Conservation (phyloP, 129 eudicot species). For the Tagetes erecta region DNA sequence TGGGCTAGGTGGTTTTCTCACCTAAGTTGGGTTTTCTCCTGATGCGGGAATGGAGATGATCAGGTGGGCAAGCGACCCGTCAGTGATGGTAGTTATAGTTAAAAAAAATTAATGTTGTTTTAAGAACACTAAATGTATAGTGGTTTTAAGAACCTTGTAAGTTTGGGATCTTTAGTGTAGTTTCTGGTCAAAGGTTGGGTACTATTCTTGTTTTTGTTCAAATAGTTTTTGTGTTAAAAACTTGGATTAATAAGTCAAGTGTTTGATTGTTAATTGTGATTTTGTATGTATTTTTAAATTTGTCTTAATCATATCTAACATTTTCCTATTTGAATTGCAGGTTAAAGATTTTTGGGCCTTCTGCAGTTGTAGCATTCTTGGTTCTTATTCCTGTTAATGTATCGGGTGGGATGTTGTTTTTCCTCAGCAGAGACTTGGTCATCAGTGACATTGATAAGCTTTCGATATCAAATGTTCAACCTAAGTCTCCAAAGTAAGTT, state of each 20-base stretch:
- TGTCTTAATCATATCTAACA: neutral
- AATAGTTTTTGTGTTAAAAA: neutral
- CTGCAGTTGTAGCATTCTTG: conserved; percentile 34
- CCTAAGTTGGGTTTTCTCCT: too few species aligned
- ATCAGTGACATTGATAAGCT: conserved; percentile 50
- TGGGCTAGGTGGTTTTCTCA: too few species aligned
- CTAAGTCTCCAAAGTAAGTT: conserved; percentile 40
- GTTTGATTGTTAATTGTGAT: neutral
- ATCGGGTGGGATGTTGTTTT: conserved; percentile 38
- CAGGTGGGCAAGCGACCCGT: too few species aligned
- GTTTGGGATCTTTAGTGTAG: neutral
- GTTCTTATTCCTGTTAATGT: conserved; percentile 45
- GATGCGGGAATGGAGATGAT: too few species aligned
- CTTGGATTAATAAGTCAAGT: neutral
- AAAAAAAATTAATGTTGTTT: too few species aligned
- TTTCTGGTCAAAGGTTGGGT: conserved; percentile 4
- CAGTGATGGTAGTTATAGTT: too few species aligned
- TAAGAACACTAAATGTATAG: too few species aligned
- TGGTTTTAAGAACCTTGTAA: neutral
- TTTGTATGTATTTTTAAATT: conserved; percentile 5
- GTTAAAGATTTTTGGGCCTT: conserved; percentile 41
- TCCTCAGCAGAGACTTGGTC: conserved; percentile 33
- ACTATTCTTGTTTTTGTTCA: neutral
- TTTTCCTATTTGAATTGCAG: conserved; percentile 31
- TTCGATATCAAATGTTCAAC: conserved; percentile 46